Evolutionary conservation across 306 rosid genomes (phyloP).

Genomic region (Prinsepia uniflora): DNA sequence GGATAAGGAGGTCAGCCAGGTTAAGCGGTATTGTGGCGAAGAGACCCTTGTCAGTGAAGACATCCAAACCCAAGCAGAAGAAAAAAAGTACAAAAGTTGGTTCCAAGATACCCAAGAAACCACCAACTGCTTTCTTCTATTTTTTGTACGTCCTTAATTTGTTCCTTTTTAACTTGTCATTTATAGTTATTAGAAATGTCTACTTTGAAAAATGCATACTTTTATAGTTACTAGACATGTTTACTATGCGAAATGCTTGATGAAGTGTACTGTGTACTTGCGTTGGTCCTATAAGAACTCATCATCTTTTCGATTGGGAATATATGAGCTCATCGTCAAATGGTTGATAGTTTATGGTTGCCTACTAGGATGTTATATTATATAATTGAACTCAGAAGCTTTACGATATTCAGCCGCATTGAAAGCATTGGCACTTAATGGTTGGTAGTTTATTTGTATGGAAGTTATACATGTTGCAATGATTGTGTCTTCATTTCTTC

Average conservation of each 20-base stretch:
- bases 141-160: slow-evolving; percentile 54
- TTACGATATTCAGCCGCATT: not conserved
- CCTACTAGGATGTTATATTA: not conserved
- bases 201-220: not conserved
- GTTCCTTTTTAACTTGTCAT: slow-evolving; percentile 6
- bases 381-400: not conserved
- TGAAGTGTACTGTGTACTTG: too few relatives aligned
- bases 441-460: not conserved
- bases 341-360: not conserved
- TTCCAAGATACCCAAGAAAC: slow-evolving; percentile 88
- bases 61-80: slow-evolving; percentile 52
- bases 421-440: not conserved
- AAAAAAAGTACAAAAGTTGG: slow-evolving; percentile 54
- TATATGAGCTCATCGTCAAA: not conserved
- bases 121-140: slow-evolving; percentile 97
- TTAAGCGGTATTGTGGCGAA: slow-evolving; percentile 21
- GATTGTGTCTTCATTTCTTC: not conserved
- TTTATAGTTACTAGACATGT: slow-evolving; percentile 12
- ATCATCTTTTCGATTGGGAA: not conserved
- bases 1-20: slow-evolving; percentile 29
- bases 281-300: not conserved
- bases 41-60: slow-evolving; percentile 38
- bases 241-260: slow-evolving; percentile 1
- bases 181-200: slow-evolving; percentile 15
- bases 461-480: slow-evolving; percentile 4